Percentiles rank a stretch among this genome's conserved stretches.
Conservation (phyloP, 2,329 filamentous ascomycete genomes). For the Trichoderma sp. region DNA sequence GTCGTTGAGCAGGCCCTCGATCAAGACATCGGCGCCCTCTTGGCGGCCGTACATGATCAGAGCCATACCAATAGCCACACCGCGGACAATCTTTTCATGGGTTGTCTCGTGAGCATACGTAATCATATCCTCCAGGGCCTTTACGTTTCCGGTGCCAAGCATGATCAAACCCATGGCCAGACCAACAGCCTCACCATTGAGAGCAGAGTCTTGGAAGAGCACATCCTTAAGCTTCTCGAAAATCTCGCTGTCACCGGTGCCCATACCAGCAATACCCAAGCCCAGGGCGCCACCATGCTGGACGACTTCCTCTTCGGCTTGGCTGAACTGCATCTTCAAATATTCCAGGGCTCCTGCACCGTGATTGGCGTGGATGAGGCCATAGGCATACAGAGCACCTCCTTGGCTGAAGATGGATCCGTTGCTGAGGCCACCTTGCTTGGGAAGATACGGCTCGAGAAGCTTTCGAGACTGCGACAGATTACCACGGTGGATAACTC, state of each 20-base stretch:
- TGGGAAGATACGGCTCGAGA: conserved; percentile 89
- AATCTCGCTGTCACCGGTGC: conserved; percentile 84
- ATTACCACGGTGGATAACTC: conserved; percentile 96
- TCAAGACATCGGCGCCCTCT: conserved; percentile 90
- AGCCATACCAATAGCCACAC: conserved; percentile 93
- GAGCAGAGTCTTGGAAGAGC: conserved; percentile 88
- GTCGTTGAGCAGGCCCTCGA: conserved; percentile 89
- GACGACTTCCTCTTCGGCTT: conserved; percentile 85
- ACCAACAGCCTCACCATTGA: conserved; percentile 96
- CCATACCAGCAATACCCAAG: conserved; percentile 96
- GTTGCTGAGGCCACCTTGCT: conserved; percentile 68
- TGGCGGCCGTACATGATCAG: conserved; percentile 97
- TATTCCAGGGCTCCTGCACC: conserved; percentile 86
- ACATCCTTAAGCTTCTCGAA: conserved; percentile 90
- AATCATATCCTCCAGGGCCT: conserved; percentile 94
- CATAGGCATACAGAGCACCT: conserved; percentile 92
- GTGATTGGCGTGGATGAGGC: conserved; percentile 96
- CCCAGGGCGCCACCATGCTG: conserved; percentile 95
- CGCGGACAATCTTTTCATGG: conserved; percentile 98
- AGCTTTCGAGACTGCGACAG: conserved; percentile 90
- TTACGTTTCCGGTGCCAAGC: conserved; percentile 95
- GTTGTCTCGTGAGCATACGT: conserved; percentile 97
- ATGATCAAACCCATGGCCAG: conserved; percentile 97
- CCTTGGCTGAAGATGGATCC: conserved; percentile 96
- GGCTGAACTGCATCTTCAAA: conserved; percentile 71